Percentiles rank a stretch among this genome's conserved stretches.
phyloP scores from a whole-genome alignment of 2,329 filamentous ascomycete species.

The Epicoccum nigrum region DNA sequence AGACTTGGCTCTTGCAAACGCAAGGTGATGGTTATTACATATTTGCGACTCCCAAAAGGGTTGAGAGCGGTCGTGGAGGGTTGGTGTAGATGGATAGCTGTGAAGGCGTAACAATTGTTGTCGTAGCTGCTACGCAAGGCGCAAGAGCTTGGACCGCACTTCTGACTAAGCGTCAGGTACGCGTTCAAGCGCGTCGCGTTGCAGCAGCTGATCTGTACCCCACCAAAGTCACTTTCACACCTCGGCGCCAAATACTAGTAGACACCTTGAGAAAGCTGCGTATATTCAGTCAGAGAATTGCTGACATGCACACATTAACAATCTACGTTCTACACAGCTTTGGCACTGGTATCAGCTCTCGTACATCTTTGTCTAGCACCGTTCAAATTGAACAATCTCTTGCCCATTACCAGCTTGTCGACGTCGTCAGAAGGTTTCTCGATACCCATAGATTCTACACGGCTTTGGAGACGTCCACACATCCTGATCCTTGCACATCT shows the following conservation, averaged over 20 bases:
- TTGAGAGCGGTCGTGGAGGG: background rate
- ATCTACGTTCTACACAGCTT: too few species aligned
- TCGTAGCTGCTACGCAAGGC: background rate
- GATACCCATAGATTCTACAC: too few species aligned
- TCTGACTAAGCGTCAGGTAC: slow-evolving; percentile 4
- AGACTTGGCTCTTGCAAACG: background rate
- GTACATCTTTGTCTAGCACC: too few species aligned
- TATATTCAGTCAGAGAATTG: too few species aligned
- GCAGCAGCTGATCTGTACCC: background rate
- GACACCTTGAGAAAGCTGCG: background rate
- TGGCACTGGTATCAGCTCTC: too few species aligned
- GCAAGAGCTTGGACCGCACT: background rate
- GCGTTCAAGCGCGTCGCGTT: slow-evolving; percentile 11
- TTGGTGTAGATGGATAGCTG: background rate
- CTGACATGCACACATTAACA: too few species aligned
- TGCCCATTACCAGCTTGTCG: too few species aligned
- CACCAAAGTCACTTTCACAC: background rate
- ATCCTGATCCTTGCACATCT: too few species aligned
- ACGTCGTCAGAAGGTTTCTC: too few species aligned
- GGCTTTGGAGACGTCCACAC: too few species aligned
- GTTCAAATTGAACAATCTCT: too few species aligned
- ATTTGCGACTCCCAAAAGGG: slow-evolving; percentile 6
- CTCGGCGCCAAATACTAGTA: background rate
- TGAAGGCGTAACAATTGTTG: slow-evolving; percentile 4
- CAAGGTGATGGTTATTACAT: background rate